phyloP scores from a whole-genome alignment of 225 moss, liverwort and hornwort genomes.

The Physcomitrellopsis africana region DNA sequence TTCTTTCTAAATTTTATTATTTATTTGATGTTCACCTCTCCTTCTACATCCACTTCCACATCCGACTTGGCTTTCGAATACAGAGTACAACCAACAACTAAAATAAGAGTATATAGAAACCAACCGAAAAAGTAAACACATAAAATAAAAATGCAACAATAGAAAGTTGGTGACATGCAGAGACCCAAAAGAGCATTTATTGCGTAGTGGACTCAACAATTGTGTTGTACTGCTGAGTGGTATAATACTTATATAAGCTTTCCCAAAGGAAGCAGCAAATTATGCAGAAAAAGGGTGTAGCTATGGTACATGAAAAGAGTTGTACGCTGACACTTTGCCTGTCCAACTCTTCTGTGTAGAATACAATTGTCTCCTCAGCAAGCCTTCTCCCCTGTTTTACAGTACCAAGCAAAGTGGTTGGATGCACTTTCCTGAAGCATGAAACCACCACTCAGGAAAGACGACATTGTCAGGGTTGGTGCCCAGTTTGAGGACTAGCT shows the following conservation, averaged over 20 bases:
- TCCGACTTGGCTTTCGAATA: too few relatives aligned
- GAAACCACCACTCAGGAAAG: constrained; percentile 18
- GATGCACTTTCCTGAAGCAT: constrained; percentile 30
- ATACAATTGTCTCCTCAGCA: constrained; percentile 32
- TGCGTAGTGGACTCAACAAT: too few relatives aligned
- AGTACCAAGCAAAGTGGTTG: constrained; percentile 26
- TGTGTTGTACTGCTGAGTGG: too few relatives aligned
- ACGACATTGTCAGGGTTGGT: background rate
- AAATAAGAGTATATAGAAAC: too few relatives aligned
- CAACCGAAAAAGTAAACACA: too few relatives aligned
- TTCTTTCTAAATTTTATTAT: too few relatives aligned
- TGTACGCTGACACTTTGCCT: constrained; percentile 34
- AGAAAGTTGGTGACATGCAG: too few relatives aligned
- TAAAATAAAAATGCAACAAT: too few relatives aligned
- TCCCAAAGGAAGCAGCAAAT: constrained; percentile 32
- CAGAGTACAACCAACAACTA: too few relatives aligned
- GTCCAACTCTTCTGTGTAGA: constrained; percentile 35
- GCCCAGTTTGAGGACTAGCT: constrained; percentile 11
- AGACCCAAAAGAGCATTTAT: too few relatives aligned
- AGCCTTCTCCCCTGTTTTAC: constrained; percentile 10
- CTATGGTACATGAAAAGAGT: constrained; percentile 32
- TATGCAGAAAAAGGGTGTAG: constrained; percentile 33
- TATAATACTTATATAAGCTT: constrained; percentile 22
- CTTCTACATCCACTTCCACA: too few relatives aligned
- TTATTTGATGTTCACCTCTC: too few relatives aligned